phyloP scores from a whole-genome alignment of 768 basidiomycete species.

The Tephrocybe sp. region DNA sequence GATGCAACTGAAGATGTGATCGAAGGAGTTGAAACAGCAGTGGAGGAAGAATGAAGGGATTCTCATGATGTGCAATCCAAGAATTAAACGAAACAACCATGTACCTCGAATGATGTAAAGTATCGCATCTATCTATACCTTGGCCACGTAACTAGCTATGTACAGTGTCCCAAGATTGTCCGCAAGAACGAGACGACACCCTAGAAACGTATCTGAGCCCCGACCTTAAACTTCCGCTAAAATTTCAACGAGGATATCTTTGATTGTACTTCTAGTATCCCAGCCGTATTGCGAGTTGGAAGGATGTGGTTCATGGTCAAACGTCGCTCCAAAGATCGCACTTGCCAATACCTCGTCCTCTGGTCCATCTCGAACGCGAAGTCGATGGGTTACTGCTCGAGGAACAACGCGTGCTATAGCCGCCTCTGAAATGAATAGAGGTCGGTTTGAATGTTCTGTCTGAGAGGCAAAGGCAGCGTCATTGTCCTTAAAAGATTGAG shows the following conservation, averaged over 20 bases:
- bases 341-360: constrained; percentile 70
- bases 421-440: constrained; percentile 68
- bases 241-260: constrained; percentile 64
- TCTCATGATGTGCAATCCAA: not conserved
- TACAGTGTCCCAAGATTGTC: no score
- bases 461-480: not conserved
- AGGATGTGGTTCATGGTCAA: constrained; percentile 23
- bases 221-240: constrained; percentile 43
- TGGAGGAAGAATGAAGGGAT: constrained; percentile 5
- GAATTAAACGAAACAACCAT: not conserved
- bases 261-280: constrained; percentile 47
- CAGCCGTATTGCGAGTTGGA: constrained; percentile 11
- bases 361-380: constrained; percentile 69
- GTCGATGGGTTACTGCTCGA: constrained; percentile 70
- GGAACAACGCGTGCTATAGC: constrained; percentile 76
- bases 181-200: no score
- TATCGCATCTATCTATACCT: no score
- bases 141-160: no score
- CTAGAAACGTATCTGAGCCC: no score
- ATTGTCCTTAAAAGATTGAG: not conserved
- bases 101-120: no score
- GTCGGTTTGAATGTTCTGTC: constrained; percentile 20
- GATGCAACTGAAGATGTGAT: constrained; percentile 18
- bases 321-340: constrained; percentile 57
- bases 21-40: constrained; percentile 17